Percentiles rank a stretch among this genome's conserved stretches.
Evolutionary conservation across 2,329 filamentous ascomycete species (phyloP).

Genomic region (Cucurbitaria berberidis): DNA sequence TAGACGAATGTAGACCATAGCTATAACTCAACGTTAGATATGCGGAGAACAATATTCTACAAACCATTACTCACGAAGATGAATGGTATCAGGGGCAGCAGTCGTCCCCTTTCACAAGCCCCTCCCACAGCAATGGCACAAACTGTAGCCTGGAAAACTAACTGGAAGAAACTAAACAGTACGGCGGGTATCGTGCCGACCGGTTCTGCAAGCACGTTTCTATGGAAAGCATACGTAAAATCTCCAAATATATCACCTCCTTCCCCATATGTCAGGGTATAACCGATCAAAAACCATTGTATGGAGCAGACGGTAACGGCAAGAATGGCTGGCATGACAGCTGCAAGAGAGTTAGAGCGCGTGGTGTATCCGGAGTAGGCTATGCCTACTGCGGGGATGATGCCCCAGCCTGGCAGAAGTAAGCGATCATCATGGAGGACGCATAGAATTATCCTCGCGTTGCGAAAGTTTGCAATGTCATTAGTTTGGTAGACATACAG

Average conservation of each 20-base stretch:
- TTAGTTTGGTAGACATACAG: constrained; percentile 34
- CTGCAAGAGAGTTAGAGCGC: constrained; percentile 55
- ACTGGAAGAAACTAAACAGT: constrained; percentile 59
- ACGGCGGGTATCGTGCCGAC: constrained; percentile 59
- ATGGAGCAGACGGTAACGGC: constrained; percentile 57
- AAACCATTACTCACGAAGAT: constrained; percentile 46
- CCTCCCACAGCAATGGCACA: constrained; percentile 60
- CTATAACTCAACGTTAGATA: constrained; percentile 25
- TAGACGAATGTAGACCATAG: constrained; percentile 59
- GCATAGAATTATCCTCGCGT: not conserved
- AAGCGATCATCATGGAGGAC: not conserved
- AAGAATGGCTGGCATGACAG: constrained; percentile 57
- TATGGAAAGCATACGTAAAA: constrained; percentile 55
- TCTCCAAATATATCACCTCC: constrained; percentile 55
- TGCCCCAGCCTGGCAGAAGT: constrained; percentile 52
- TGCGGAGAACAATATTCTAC: not conserved
- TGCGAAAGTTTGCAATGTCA: not conserved
- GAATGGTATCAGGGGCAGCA: constrained; percentile 56
- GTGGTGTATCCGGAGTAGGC: constrained; percentile 60
- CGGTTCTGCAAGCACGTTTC: constrained; percentile 55
- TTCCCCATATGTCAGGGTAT: constrained; percentile 58
- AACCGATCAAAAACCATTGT: constrained; percentile 59
- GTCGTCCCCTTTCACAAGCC: constrained; percentile 55
- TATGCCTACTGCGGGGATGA: constrained; percentile 59
- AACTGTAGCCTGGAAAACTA: constrained; percentile 59